Base-by-base conservation (phyloP, 805 yeast species). In the Saturnispora zaruensis region DNA sequence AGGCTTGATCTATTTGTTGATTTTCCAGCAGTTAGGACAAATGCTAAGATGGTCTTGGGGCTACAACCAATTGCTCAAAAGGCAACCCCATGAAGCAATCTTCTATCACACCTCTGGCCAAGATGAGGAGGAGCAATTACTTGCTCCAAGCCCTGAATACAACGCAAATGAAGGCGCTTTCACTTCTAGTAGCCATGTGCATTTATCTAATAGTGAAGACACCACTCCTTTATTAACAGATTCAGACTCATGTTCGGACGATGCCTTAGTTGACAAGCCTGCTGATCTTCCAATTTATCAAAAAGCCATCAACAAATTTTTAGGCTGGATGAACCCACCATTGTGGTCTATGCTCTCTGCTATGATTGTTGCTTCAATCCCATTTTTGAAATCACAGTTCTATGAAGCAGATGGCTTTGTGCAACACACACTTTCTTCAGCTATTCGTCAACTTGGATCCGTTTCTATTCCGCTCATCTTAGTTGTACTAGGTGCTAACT, bases 31-130 rank as follows among this genome's bases (percentile, higher is more conserved):
- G 63, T 75, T 85, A 62, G 93, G 91, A 16, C 95, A 85, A 64
- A 79, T 85, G 57, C 67, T 85, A 51, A 76, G 93, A 63, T 85
- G 95, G 93, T 80, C 87, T 28, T 85, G 93, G 91, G 95, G 95
- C 48, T 85, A 80, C 64, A 85, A 85, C 61, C 81, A 77, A 32
- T 69, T 85, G 52, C 67, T 85, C 61, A 74, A 78, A 56, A 79
- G 74, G 57, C 72, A 78, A 51, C 66, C 75, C 0, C 58, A 59
- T 26, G 66, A 63, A 33, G 75, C 70, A 53, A 48, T 59, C 14
- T 59, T 60, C 42, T 53, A 56, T 24, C 55, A 45, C 9, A 14
- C 40, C 9, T 5, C 21, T 30, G 16, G 16, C 28, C 21, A 28
- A 7, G 52, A 52, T 42, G 56, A 51, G 34, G 49, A 42, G 36